Evolutionary conservation across 2,329 filamentous ascomycete species (phyloP).

Genomic region (Emericellopsis cladophorae): DNA sequence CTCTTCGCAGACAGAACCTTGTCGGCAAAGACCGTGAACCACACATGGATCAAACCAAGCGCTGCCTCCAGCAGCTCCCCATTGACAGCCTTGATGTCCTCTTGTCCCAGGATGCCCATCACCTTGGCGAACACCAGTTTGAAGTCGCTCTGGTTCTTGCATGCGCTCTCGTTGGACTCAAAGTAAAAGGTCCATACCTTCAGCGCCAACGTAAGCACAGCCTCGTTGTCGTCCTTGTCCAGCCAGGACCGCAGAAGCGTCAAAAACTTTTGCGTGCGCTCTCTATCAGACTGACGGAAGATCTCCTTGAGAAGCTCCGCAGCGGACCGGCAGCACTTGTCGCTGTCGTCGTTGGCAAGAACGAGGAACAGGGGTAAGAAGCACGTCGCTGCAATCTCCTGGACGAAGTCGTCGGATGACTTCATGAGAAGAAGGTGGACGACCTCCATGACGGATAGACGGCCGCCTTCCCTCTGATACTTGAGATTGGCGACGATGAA

Average conservation of each 20-base stretch:
- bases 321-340: conserved; percentile 74
- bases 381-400: conserved; percentile 68
- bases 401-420: conserved; percentile 67
- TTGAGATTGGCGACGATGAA: conserved; percentile 87
- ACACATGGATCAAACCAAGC: conserved; percentile 54
- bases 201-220: conserved; percentile 61
- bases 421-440: conserved; percentile 79
- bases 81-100: conserved; percentile 39
- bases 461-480: conserved; percentile 78
- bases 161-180: conserved; percentile 46
- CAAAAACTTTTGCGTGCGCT: conserved; percentile 59
- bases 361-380: conserved; percentile 81
- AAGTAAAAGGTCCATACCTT: conserved; percentile 78
- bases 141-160: conserved; percentile 55
- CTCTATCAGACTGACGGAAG: conserved; percentile 65
- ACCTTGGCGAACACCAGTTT: conserved; percentile 45
- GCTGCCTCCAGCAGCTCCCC: conserved; percentile 66
- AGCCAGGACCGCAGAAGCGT: conserved; percentile 63
- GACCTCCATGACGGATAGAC: conserved; percentile 87
- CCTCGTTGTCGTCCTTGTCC: conserved; percentile 57
- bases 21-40: conserved; percentile 54
- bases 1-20: conserved; percentile 47
- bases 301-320: conserved; percentile 68
- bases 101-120: conserved; percentile 37
- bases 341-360: conserved; percentile 77